These are phyloP conservation scores for Sicyos edulis DNA, from an alignment of 306 rosid species.

Conservation along the genomic window DNA sequence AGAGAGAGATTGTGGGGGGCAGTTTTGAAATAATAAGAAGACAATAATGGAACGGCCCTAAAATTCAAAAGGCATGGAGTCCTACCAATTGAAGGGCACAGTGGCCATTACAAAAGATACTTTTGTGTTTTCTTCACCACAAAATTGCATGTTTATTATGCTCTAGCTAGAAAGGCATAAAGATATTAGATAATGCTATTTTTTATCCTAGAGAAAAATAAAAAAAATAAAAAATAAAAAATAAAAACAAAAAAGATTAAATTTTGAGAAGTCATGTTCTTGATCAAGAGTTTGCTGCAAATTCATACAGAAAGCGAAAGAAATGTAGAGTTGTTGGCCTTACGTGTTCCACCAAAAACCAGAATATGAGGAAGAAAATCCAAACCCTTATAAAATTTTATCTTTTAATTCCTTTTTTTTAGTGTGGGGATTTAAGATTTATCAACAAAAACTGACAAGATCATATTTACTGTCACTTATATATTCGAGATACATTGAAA, in stretches of 20 bases:
- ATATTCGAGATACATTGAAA: no score
- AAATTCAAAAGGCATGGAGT: constrained; percentile 9
- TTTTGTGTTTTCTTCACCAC: constrained; percentile 2
- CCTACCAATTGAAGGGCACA: constrained; percentile 17
- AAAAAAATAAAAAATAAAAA: neutral
- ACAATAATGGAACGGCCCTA: constrained; percentile 6
- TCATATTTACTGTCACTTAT: no score
- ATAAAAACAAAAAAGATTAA: no score
- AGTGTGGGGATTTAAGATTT: no score
- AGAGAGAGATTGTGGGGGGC: neutral
- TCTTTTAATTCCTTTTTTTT: neutral
- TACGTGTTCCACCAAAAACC: constrained; percentile 41
- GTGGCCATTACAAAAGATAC: constrained; percentile 11
- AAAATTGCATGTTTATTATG: neutral
- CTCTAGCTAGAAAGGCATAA: neutral
- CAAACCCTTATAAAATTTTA: constrained; percentile 16
- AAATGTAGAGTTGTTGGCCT: constrained; percentile 28
- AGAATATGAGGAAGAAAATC: constrained; percentile 28
- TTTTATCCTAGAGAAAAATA: neutral
- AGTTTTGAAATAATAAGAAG: constrained; percentile 10
- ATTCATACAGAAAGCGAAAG: neutral
- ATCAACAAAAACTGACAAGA: no score
- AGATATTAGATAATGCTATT: neutral
- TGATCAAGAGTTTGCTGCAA: neutral
- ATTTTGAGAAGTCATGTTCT: neutral